Base-by-base conservation (phyloP, 805 yeast genomes). In the Suhomyces kilbournensis region DNA sequence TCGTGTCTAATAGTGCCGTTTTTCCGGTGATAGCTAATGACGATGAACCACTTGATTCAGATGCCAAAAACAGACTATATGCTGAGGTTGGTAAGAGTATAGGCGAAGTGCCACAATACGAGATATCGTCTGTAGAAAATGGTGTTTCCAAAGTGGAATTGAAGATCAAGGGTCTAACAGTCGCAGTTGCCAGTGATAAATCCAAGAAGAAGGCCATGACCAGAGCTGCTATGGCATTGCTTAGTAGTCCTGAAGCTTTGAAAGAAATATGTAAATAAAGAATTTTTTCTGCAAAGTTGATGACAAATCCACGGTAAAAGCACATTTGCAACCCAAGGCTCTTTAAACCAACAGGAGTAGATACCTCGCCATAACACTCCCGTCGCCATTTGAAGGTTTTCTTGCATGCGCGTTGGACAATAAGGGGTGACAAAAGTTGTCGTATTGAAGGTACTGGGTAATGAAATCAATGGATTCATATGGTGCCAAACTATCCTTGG, bases 181-280 rank as follows among this genome's bases (percentile, higher is more conserved):
- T 71, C 10, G 69, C 76, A 2, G 56, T 61, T 12, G 76, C 74
- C 0, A 60, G 56, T 38, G 78, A 74, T 52, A 55, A 60, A 6
- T 65, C 72, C 32, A 74, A 73, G 62, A 74, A 72, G 53, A 69
- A 64, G 52, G 77, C 77, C 4, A 68, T 70, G 66, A 65, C 74
- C 12, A 60, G 72, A 52, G 76, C 76, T 2, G 79, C 79, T 9
- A 67, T 67, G 60, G 66, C 71, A 9, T 60, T 74, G 19, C 57
- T 72, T 48, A 66, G 70, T 46, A 59, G 58, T 49, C 58, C 60
- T 48, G 57, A 57, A 26, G 61, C 60, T 10, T 53, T 59, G 42
- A 53, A 54, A 19, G 57, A 56, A 47, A 47, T 56, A 26, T 48
- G 52, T 28, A 46, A 46, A 22, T 46, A 28, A 46, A 3, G 10